Percentiles rank a stretch among this genome's conserved stretches.
These are phyloP conservation scores for Phialophora verrucosa DNA, from an alignment of 2,329 filamentous ascomycete genomes.

Conservation along the genomic window DNA sequence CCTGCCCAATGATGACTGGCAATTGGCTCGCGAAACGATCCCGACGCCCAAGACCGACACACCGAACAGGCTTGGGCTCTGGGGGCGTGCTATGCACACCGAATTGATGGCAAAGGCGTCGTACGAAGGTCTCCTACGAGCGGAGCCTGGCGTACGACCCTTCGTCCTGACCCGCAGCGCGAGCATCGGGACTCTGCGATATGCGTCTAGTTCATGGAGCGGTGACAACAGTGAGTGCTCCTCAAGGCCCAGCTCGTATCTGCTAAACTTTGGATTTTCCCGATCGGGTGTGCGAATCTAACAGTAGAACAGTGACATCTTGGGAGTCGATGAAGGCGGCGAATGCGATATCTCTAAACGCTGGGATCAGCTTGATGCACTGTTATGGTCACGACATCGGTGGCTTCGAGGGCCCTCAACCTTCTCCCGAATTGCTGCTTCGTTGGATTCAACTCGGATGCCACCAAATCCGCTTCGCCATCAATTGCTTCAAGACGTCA, in stretches of 20 bases:
- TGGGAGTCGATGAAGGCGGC: conserved; percentile 76
- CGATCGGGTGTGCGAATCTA: not conserved
- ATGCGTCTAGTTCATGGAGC: conserved; percentile 74
- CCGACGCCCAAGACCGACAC: conserved; percentile 44
- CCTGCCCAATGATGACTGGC: conserved; percentile 69
- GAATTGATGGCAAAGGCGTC: conserved; percentile 75
- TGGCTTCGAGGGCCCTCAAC: conserved; percentile 74
- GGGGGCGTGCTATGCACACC: conserved; percentile 72
- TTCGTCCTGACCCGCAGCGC: conserved; percentile 74
- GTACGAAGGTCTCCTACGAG: conserved; percentile 67
- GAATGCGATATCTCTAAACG: conserved; percentile 71
- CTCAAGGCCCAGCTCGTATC: not conserved
- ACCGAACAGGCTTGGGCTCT: conserved; percentile 65
- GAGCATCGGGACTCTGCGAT: conserved; percentile 71
- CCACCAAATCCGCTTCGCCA: conserved; percentile 73
- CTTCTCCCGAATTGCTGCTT: conserved; percentile 71
- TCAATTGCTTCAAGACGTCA: conserved; percentile 79
- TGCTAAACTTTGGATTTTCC: not conserved
- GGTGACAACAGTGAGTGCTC: conserved; percentile 66
- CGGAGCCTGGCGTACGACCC: conserved; percentile 64
- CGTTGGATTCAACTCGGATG: conserved; percentile 76
- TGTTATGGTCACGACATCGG: conserved; percentile 77
- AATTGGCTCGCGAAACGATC: conserved; percentile 59
- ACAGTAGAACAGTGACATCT: conserved; percentile 58
- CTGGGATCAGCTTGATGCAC: conserved; percentile 71